Conservation (phyloP, 1,139 yeast genomes). For the Kurtzmaniella natalensis region DNA sequence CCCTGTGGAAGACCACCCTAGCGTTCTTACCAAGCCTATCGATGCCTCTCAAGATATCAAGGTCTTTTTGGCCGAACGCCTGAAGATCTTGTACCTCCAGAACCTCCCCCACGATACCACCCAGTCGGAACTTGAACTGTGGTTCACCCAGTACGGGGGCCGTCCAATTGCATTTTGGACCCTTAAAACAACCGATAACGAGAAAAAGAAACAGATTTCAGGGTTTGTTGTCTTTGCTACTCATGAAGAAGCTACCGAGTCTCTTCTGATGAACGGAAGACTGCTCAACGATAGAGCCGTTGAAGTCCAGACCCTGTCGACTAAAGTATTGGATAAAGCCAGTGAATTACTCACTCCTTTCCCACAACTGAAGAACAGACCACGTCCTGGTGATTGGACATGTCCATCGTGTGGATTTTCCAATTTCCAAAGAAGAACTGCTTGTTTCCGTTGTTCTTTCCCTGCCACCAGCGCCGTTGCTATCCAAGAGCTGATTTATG, state of each 20-base stretch:
- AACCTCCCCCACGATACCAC: conserved; percentile 84
- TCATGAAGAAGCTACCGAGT: conserved; percentile 83
- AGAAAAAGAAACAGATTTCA: conserved; percentile 33
- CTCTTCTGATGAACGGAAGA: conserved; percentile 75
- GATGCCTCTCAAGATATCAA: conserved; percentile 69
- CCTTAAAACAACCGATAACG: conserved; percentile 40
- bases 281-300: conserved; percentile 68
- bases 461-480: conserved; percentile 75
- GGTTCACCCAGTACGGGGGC: conserved; percentile 87
- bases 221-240: conserved; percentile 85
- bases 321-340: conserved; percentile 73
- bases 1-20: conserved; percentile 48
- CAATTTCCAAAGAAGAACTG: conserved; percentile 90
- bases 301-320: conserved; percentile 85
- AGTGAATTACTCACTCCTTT: conserved; percentile 77
- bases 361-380: conserved; percentile 85
- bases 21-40: conserved; percentile 66
- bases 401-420: conserved; percentile 96
- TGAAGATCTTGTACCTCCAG: conserved; percentile 72
- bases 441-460: conserved; percentile 89
- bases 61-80: conserved; percentile 65
- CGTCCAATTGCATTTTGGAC: conserved; percentile 91
- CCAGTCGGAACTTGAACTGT: conserved; percentile 83
- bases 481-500: conserved; percentile 50
- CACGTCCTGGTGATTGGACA: conserved; percentile 97